Conservation (phyloP, 305 asterid genomes). For the Rubia balearica region DNA sequence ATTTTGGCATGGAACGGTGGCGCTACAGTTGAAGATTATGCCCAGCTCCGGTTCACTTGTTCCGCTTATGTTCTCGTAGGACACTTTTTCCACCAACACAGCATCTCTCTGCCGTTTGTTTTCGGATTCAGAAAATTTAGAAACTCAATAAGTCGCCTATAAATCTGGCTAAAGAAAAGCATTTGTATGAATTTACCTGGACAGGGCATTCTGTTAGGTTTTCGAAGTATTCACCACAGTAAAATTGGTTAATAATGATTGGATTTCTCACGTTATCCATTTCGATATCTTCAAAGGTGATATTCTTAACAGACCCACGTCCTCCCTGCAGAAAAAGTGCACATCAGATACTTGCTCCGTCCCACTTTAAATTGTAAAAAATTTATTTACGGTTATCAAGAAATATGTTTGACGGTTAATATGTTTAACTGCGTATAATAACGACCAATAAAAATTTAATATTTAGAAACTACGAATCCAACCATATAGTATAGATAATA, state of each 20-base stretch:
- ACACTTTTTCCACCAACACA: conserved; percentile 53
- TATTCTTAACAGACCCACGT: conserved; percentile 61
- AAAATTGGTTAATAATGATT: conserved; percentile 67
- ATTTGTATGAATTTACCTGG: conserved; percentile 33
- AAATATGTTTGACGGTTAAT: no score
- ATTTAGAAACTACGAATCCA: no score
- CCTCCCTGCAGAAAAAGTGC: conserved; percentile 67
- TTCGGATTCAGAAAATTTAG: not conserved
- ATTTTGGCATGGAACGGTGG: conserved; percentile 56
- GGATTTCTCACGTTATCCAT: conserved; percentile 76
- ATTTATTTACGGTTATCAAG: no score
- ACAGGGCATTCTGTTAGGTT: conserved; percentile 32
- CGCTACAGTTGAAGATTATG: conserved; percentile 62
- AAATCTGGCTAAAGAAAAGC: not conserved
- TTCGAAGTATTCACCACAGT: conserved; percentile 43
- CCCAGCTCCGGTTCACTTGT: conserved; percentile 71
- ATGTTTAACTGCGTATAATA: no score
- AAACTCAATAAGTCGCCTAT: not conserved
- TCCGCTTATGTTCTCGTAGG: conserved; percentile 67
- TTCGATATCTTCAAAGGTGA: conserved; percentile 47
- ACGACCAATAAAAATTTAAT: no score
- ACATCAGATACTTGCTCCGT: no score
- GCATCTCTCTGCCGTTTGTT: conserved; percentile 51
- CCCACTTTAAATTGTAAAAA: no score
- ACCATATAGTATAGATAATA: no score